phyloP scores from a whole-genome alignment of 2,329 filamentous ascomycete genomes.

The Penicillium sp. region DNA sequence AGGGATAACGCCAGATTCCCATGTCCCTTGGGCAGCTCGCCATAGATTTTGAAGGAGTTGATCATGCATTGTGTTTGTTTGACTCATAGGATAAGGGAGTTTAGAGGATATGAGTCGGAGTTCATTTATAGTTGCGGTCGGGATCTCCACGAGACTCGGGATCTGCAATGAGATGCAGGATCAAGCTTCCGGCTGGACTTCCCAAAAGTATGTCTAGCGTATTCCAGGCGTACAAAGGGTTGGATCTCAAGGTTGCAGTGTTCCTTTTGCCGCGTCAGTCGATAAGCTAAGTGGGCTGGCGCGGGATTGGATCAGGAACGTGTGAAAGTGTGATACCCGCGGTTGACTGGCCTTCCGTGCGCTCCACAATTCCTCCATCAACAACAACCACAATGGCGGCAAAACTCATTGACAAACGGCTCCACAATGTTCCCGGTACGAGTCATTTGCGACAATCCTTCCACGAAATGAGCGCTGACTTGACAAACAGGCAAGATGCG shows the following conservation, averaged over 20 bases:
- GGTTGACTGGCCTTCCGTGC: background rate
- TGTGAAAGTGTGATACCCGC: slow-evolving; percentile 6
- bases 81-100: background rate
- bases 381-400: slow-evolving; percentile 30
- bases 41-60: slow-evolving; percentile 30
- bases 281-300: background rate
- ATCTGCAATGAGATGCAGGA: slow-evolving; percentile 5
- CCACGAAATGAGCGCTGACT: background rate
- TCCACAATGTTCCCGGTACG: slow-evolving; percentile 41
- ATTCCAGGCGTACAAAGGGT: background rate
- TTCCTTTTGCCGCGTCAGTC: background rate
- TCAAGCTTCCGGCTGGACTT: slow-evolving; percentile 17
- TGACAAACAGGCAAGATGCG: slow-evolving; percentile 64
- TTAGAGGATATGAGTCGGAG: no score
- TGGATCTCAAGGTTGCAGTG: background rate
- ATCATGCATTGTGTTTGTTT: slow-evolving; percentile 15
- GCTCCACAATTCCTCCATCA: background rate
- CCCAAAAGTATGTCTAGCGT: slow-evolving; percentile 3
- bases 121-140: slow-evolving; percentile 9
- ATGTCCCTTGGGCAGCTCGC: slow-evolving; percentile 30
- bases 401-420: slow-evolving; percentile 38
- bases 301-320: slow-evolving; percentile 1
- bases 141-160: slow-evolving; percentile 13
- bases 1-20: slow-evolving; percentile 35
- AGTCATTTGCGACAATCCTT: background rate